Conservation (phyloP, 1,139 yeast genomes). For the Kodamaea ohmeri region DNA sequence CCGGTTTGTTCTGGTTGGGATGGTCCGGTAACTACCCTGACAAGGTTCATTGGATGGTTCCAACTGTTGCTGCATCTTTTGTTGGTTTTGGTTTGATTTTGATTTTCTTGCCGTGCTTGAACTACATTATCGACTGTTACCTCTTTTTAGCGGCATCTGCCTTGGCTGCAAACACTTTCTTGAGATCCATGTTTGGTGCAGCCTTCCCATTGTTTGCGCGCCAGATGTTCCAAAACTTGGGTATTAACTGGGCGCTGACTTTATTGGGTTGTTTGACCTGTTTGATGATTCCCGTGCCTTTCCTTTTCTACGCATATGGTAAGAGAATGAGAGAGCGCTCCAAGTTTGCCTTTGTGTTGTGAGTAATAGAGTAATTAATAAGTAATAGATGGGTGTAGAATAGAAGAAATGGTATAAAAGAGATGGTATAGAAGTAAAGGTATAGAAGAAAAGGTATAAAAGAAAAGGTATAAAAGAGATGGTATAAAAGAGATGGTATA, state of each 20-base stretch:
- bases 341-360: conserved; percentile 54
- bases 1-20: conserved; percentile 80
- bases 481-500: no score
- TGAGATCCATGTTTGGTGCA: conserved; percentile 60
- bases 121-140: conserved; percentile 79
- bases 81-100: conserved; percentile 74
- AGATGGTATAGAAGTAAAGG: not conserved
- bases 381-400: not conserved
- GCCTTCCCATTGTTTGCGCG: conserved; percentile 51
- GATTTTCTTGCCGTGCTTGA: conserved; percentile 74
- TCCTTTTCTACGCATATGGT: conserved; percentile 67
- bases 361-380: conserved; percentile 2
- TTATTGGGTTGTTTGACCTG: conserved; percentile 68
- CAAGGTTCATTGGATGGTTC: conserved; percentile 80
- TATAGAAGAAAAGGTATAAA: not conserved
- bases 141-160: conserved; percentile 85
- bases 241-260: conserved; percentile 81
- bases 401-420: not conserved
- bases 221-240: conserved; percentile 72
- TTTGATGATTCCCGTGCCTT: conserved; percentile 70
- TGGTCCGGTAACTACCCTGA: conserved; percentile 79
- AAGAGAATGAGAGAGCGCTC: conserved; percentile 57
- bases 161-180: conserved; percentile 79
- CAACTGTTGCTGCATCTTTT: conserved; percentile 68
- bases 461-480: no score